Evolutionary conservation across 257 asterid species (phyloP).

Genomic region (Haberlea rhodopensis): DNA sequence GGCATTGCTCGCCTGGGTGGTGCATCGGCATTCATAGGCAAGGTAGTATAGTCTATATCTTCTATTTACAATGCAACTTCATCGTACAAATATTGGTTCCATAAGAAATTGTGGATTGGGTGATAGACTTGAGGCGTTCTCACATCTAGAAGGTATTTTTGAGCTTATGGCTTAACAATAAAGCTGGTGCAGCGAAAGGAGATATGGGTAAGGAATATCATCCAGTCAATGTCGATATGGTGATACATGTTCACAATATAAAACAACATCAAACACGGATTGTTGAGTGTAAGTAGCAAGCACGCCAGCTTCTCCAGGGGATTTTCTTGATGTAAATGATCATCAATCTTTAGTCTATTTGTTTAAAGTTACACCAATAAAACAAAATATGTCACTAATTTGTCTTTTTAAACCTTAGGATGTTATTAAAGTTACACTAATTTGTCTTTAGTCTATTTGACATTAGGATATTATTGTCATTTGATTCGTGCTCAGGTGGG

Average conservation of each 20-base stretch:
- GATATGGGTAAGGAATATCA: background rate
- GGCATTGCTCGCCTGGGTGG: slow-evolving; percentile 99
- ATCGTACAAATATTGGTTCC: background rate
- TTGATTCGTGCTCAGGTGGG: slow-evolving; percentile 64
- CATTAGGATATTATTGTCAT: slow-evolving; percentile 6
- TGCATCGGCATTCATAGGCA: slow-evolving; percentile 91
- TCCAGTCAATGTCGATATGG: background rate
- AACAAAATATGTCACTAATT: background rate
- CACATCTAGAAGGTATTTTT: background rate
- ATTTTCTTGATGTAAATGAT: background rate
- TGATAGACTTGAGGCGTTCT: background rate
- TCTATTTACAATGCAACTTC: background rate
- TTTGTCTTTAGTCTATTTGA: too few species aligned
- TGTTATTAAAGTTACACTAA: too few species aligned
- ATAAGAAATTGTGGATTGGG: background rate
- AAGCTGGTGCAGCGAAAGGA: background rate
- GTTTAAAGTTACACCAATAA: background rate
- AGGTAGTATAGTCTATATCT: slow-evolving; percentile 40
- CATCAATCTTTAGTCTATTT: background rate
- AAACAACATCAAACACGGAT: too few species aligned
- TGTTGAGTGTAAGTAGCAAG: background rate
- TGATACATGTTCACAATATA: background rate
- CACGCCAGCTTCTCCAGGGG: background rate
- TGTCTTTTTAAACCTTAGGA: background rate
- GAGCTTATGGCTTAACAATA: background rate